Conservation (phyloP, 257 asterid genomes). For the Primulina tabacum region DNA sequence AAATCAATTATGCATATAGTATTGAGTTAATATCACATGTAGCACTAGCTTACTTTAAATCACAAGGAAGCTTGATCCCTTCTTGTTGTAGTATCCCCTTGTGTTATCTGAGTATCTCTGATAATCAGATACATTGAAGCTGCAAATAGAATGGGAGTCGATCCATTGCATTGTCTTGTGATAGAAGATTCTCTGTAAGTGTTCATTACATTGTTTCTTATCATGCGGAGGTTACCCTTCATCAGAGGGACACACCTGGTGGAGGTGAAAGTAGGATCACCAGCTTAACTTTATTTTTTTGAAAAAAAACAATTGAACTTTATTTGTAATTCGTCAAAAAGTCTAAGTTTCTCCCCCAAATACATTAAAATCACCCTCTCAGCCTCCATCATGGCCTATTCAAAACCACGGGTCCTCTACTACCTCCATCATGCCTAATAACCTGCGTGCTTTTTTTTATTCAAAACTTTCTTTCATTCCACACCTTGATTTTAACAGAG, state of each 20-base stretch:
- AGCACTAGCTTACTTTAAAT: neutral
- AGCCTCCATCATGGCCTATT: neutral
- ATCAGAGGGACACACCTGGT: neutral
- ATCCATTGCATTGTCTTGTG: conserved; percentile 68
- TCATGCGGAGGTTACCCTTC: neutral
- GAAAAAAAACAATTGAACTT: too few species aligned
- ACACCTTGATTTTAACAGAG: conserved; percentile 40
- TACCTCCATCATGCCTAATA: neutral
- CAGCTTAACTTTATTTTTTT: too few species aligned
- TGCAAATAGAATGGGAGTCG: conserved; percentile 70
- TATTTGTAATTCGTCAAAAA: neutral
- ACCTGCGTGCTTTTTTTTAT: neutral
- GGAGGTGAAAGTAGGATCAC: neutral
- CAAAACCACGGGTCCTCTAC: neutral
- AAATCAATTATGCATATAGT: neutral
- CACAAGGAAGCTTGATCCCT: conserved; percentile 10
- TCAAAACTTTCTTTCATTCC: neutral
- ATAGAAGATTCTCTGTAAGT: conserved; percentile 89
- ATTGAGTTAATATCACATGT: neutral
- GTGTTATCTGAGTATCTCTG: conserved; percentile 19
- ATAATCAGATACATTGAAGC: conserved; percentile 80
- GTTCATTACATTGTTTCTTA: neutral
- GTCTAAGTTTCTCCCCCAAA: neutral
- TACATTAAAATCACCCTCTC: neutral
- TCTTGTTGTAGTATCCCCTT: conserved; percentile 6